Percentiles rank a stretch among this genome's conserved stretches.
These are phyloP conservation scores for Pythium dissimile DNA, from an alignment of 352 stramenopile species.

Conservation along the genomic window DNA sequence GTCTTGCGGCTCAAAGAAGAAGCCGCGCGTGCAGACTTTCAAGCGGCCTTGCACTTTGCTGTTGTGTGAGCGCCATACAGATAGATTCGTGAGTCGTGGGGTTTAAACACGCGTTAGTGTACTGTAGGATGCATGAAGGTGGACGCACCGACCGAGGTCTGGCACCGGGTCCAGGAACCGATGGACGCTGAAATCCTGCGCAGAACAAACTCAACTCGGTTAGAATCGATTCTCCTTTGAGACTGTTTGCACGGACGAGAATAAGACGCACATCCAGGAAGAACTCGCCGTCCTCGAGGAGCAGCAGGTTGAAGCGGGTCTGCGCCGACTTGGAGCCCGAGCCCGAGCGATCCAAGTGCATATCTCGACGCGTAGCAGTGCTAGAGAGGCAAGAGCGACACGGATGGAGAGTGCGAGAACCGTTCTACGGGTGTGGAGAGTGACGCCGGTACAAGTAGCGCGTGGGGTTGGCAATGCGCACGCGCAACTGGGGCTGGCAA, in stretches of 20 bases:
- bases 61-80: slow-evolving; percentile 1
- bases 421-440: background rate
- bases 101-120: background rate
- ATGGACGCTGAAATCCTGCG: slow-evolving; percentile 81
- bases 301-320: slow-evolving; percentile 90
- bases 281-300: slow-evolving; percentile 93
- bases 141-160: slow-evolving; percentile 46
- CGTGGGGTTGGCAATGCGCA: background rate
- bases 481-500: background rate
- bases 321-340: slow-evolving; percentile 35
- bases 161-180: slow-evolving; percentile 63
- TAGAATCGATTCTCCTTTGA: background rate
- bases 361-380: background rate
- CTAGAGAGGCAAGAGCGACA: background rate
- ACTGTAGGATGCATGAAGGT: background rate
- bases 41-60: slow-evolving; percentile 76
- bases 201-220: background rate
- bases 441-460: background rate
- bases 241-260: too few species aligned
- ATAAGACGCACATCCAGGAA: slow-evolving; percentile 86
- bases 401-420: background rate
- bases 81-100: too few species aligned
- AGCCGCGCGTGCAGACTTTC: slow-evolving; percentile 87
- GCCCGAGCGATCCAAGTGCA: slow-evolving; percentile 17
- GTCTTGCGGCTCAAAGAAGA: slow-evolving; percentile 92